Evolutionary conservation across 2,329 filamentous ascomycete species (phyloP).

Genomic region (Colletotrichum spaethianum): DNA sequence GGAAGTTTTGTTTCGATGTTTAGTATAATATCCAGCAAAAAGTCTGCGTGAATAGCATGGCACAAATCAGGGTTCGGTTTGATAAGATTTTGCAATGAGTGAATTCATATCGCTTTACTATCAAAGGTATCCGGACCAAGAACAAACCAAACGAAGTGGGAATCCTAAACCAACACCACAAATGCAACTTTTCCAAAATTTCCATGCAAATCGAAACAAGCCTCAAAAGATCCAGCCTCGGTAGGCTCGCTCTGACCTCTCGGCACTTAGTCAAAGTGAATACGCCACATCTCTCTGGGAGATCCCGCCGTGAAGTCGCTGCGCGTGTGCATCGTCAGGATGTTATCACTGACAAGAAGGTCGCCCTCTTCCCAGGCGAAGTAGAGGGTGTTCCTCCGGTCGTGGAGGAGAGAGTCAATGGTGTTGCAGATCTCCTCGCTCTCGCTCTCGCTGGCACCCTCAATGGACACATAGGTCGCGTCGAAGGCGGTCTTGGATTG

Average conservation of each 20-base stretch:
- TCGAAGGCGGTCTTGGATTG: slow-evolving; percentile 65
- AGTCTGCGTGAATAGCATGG: too few species aligned
- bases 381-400: slow-evolving; percentile 64
- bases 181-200: slow-evolving; percentile 24
- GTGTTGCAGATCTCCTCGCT: slow-evolving; percentile 54
- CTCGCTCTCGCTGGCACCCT: slow-evolving; percentile 50
- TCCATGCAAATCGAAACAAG: slow-evolving; percentile 1
- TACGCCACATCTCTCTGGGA: slow-evolving; percentile 64
- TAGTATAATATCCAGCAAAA: too few species aligned
- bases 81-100: neutral
- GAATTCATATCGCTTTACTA: neutral
- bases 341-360: slow-evolving; percentile 67
- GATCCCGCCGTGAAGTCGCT: slow-evolving; percentile 60
- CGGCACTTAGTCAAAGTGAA: slow-evolving; percentile 60
- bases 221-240: neutral
- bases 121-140: neutral
- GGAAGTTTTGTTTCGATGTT: too few species aligned
- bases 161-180: slow-evolving; percentile 23
- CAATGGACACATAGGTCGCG: slow-evolving; percentile 59
- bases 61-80: too few species aligned
- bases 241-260: too few species aligned
- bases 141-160: slow-evolving; percentile 4
- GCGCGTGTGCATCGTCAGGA: slow-evolving; percentile 63
- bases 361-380: slow-evolving; percentile 70
- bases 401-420: slow-evolving; percentile 61